A percentile compares a stretch with the other conserved stretches of the same genome.
phyloP scores from a whole-genome alignment of 108 stramenopile genomes.

The Chaetoceros tenuissimus region DNA sequence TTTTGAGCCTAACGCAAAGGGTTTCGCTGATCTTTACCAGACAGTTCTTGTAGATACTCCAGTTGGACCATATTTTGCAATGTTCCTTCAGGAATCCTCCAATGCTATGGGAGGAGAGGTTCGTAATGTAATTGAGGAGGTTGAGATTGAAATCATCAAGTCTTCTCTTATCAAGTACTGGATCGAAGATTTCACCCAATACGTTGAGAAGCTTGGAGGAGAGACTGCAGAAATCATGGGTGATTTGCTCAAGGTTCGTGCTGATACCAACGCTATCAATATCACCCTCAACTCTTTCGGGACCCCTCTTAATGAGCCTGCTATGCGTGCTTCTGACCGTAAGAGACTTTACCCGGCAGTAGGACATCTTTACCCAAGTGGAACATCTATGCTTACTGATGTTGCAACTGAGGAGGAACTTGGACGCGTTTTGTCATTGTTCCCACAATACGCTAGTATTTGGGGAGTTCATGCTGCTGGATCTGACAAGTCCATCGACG shows the following conservation, averaged over 20 bases:
- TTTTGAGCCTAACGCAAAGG: slow-evolving; percentile 88
- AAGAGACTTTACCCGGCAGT: slow-evolving; percentile 94
- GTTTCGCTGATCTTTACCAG: slow-evolving; percentile 97
- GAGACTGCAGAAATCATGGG: slow-evolving; percentile 95
- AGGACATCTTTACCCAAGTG: slow-evolving; percentile 95
- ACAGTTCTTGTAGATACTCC: slow-evolving; percentile 98
- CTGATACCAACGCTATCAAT: slow-evolving; percentile 97
- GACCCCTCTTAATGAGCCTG: slow-evolving; percentile 89
- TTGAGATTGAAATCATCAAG: slow-evolving; percentile 98
- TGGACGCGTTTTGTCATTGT: slow-evolving; percentile 80
- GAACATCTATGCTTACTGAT: slow-evolving; percentile 85
- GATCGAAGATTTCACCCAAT: slow-evolving; percentile 93
- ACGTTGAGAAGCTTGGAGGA: slow-evolving; percentile 80
- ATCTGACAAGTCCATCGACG: slow-evolving; percentile 89
- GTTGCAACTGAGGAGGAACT: slow-evolving; percentile 87
- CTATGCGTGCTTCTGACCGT: slow-evolving; percentile 90
- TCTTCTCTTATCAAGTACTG: slow-evolving; percentile 96
- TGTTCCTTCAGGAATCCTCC: slow-evolving; percentile 79
- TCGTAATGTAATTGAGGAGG: slow-evolving; percentile 92
- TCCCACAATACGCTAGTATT: slow-evolving; percentile 87
- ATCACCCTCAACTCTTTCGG: slow-evolving; percentile 98
- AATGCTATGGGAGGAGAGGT: slow-evolving; percentile 44
- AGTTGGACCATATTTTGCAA: slow-evolving; percentile 93
- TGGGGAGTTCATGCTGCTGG: slow-evolving; percentile 84
- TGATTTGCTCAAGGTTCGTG: slow-evolving; percentile 89